Conservation (phyloP, 179 eudicot genomes). For the Spergularia azorica region DNA sequence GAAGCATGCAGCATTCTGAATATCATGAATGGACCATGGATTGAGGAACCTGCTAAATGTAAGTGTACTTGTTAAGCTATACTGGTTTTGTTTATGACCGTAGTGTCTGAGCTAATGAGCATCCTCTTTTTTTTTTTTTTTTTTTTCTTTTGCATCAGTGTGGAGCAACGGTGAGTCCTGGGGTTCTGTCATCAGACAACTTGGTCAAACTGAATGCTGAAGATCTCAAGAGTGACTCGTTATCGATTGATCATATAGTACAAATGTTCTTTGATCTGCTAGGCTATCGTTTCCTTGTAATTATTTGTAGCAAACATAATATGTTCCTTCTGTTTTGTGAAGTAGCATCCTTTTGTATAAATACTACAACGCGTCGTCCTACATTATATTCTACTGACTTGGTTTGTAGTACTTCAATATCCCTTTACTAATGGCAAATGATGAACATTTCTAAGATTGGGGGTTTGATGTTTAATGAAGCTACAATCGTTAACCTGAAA, state of each 20-base stretch:
- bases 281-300: background rate
- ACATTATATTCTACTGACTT: background rate
- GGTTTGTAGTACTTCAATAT: background rate
- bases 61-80: background rate
- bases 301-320: background rate
- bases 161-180: conserved; percentile 81
- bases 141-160: conserved; percentile 37
- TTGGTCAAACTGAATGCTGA: conserved; percentile 44
- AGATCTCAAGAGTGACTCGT: background rate
- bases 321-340: background rate
- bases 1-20: conserved; percentile 82
- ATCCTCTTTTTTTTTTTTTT: too few relatives aligned
- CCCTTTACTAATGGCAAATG: too few relatives aligned
- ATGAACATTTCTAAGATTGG: too few relatives aligned
- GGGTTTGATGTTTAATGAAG: too few relatives aligned
- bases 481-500: too few relatives aligned
- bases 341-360: background rate
- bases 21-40: conserved; percentile 94
- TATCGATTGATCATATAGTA: conserved; percentile 3
- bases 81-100: background rate
- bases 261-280: conserved; percentile 4
- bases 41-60: conserved; percentile 85
- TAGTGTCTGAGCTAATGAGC: background rate
- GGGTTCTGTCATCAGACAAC: conserved; percentile 44
- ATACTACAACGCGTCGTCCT: background rate